phyloP scores from a whole-genome alignment of 2,329 filamentous ascomycete species.

The Diaporthe sp. region DNA sequence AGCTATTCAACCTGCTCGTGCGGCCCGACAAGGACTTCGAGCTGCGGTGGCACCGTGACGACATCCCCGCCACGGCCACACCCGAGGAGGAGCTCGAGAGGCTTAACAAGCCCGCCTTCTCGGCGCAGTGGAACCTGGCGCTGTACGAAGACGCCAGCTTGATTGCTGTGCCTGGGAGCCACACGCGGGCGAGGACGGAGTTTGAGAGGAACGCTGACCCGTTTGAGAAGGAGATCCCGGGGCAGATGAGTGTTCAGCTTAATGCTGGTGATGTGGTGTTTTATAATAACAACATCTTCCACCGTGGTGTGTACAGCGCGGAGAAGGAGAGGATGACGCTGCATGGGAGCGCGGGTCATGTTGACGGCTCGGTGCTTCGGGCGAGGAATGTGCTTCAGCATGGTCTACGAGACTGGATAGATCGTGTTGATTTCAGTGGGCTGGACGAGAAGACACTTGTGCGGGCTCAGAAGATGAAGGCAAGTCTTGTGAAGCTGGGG shows the following conservation, averaged over 20 bases:
- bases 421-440: conserved; percentile 62
- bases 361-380: conserved; percentile 61
- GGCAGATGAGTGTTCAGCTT: conserved; percentile 63
- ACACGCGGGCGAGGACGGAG: conserved; percentile 76
- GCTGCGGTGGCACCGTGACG: conserved; percentile 87
- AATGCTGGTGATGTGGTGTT: conserved; percentile 82
- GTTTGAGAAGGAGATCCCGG: conserved; percentile 48
- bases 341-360: conserved; percentile 75
- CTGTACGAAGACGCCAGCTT: conserved; percentile 80
- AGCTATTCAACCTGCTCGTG: conserved; percentile 88
- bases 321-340: conserved; percentile 72
- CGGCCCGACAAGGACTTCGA: conserved; percentile 77
- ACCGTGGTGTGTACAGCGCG: conserved; percentile 72
- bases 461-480: conserved; percentile 70
- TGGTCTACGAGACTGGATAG: conserved; percentile 73
- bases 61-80: conserved; percentile 75
- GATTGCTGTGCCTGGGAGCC: conserved; percentile 81
- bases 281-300: conserved; percentile 87
- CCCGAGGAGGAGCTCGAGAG: conserved; percentile 74
- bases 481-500: conserved; percentile 69
- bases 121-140: conserved; percentile 90
- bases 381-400: conserved; percentile 79
- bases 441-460: conserved; percentile 53
- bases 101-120: conserved; percentile 70
- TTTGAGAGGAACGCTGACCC: conserved; percentile 75